Evolutionary conservation across 2,329 filamentous ascomycete species (phyloP).

Genomic region (Aureobasidium sp.): DNA sequence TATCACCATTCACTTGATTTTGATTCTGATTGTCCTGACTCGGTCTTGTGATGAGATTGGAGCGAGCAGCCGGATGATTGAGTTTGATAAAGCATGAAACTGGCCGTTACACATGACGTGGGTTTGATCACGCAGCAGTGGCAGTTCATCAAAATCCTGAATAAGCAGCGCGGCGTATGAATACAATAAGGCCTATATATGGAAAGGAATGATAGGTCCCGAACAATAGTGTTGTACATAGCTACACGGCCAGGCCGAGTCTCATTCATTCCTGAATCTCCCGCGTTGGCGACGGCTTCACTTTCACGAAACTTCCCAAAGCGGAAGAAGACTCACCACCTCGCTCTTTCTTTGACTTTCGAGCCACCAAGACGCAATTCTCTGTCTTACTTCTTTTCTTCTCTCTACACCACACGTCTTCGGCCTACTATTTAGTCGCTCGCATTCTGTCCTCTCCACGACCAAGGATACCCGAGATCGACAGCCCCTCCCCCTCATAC

Average conservation of each 20-base stretch:
- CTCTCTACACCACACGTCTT: neutral
- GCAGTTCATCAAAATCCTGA: neutral
- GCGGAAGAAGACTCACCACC: conserved; percentile 1
- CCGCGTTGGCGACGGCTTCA: conserved; percentile 1
- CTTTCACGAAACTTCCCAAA: conserved; percentile 5
- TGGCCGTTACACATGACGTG: conserved; percentile 10
- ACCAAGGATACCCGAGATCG: neutral
- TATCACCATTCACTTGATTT: conserved; percentile 1
- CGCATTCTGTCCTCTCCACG: neutral
- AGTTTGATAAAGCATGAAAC: neutral
- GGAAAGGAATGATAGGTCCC: neutral
- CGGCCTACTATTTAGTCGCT: neutral
- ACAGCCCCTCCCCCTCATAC: conserved; percentile 23
- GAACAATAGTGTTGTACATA: neutral
- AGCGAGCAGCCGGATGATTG: neutral
- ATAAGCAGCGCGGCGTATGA: neutral
- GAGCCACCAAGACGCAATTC: neutral
- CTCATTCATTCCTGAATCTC: neutral
- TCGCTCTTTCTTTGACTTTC: conserved; percentile 8
- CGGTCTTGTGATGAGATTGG: neutral
- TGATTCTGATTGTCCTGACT: neutral
- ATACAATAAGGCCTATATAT: neutral
- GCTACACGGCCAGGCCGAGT: conserved; percentile 1
- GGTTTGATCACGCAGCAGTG: neutral
- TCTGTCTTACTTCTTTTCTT: neutral